Percentiles rank a stretch among this genome's conserved stretches.
phyloP scores from a whole-genome alignment of 2,329 filamentous ascomycete species.

The Pseudogymnoascus sp. region DNA sequence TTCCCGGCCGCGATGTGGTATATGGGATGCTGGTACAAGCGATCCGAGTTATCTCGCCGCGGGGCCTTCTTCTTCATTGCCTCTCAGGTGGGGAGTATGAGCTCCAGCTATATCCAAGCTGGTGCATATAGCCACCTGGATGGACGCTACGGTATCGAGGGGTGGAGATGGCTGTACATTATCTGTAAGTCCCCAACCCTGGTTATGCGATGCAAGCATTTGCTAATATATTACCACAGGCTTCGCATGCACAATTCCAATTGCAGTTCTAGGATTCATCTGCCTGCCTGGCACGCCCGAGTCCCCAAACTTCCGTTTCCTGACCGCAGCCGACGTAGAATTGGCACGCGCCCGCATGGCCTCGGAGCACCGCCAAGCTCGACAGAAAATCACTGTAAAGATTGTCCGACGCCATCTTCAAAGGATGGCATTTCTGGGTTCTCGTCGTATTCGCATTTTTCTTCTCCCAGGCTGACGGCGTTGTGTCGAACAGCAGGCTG shows the following conservation, averaged over 20 bases:
- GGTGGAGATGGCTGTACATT: conserved; percentile 46
- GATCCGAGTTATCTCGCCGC: conserved; percentile 8
- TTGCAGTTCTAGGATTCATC: conserved; percentile 19
- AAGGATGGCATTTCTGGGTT: conserved; percentile 23
- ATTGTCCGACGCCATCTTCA: conserved; percentile 18
- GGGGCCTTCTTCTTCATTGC: conserved; percentile 10
- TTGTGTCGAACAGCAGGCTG: conserved; percentile 17
- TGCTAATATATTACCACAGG: neutral
- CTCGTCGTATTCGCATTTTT: conserved; percentile 20
- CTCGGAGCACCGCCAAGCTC: conserved; percentile 15
- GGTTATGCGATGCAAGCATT: neutral
- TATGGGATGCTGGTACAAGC: conserved; percentile 10
- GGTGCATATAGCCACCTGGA: conserved; percentile 44
- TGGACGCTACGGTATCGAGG: conserved; percentile 40
- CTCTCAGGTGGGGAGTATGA: conserved; percentile 10
- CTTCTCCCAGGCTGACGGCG: conserved; percentile 19
- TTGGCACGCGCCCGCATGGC: conserved; percentile 9
- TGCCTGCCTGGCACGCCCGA: conserved; percentile 17
- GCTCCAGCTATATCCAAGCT: conserved; percentile 24
- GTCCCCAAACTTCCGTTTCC: conserved; percentile 8
- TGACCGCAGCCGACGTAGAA: conserved; percentile 9
- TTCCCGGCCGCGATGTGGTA: conserved; percentile 26
- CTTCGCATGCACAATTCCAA: conserved; percentile 24
- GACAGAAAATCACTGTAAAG: conserved; percentile 20
- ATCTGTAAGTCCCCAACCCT: conserved; percentile 14